Conservation (phyloP, 2,329 filamentous ascomycete species). For the Malbranchea cinnamomea region DNA sequence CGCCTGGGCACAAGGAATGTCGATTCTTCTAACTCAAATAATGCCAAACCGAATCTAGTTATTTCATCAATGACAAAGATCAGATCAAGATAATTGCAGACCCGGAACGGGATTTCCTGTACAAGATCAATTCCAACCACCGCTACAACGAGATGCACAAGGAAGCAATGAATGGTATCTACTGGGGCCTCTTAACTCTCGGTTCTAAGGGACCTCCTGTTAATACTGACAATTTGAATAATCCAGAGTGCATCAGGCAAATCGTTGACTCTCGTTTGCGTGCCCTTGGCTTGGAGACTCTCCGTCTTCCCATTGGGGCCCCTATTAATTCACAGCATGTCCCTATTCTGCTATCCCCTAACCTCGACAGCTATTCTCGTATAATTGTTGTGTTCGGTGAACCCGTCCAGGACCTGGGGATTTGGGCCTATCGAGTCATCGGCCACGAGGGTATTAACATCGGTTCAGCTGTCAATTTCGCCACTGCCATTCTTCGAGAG, state of each 20-base stretch:
- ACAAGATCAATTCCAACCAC: conserved; percentile 55
- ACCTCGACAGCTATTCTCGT: conserved; percentile 43
- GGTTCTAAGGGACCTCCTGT: not conserved
- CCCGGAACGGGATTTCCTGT: conserved; percentile 58
- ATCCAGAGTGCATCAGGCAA: conserved; percentile 48
- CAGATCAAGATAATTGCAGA: conserved; percentile 57
- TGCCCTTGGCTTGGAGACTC: conserved; percentile 42
- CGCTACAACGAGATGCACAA: conserved; percentile 63
- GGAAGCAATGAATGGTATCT: conserved; percentile 57
- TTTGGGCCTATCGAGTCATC: conserved; percentile 56
- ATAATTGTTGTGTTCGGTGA: conserved; percentile 65
- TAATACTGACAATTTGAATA: conserved; percentile 1
- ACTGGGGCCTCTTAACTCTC: not conserved
- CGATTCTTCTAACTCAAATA: not conserved
- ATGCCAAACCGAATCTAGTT: conserved; percentile 34
- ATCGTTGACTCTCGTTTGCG: conserved; percentile 50
- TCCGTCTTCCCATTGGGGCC: conserved; percentile 46
- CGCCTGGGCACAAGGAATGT: not conserved
- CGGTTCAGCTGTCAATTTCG: conserved; percentile 55
- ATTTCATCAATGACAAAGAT: conserved; percentile 62
- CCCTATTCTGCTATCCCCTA: conserved; percentile 50
- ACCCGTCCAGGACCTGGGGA: conserved; percentile 53
- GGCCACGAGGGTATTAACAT: conserved; percentile 50
- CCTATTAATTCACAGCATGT: conserved; percentile 41
- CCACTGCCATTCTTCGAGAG: conserved; percentile 29